Conservation (phyloP, 257 asterid species). For the Forsythia suspensa region DNA sequence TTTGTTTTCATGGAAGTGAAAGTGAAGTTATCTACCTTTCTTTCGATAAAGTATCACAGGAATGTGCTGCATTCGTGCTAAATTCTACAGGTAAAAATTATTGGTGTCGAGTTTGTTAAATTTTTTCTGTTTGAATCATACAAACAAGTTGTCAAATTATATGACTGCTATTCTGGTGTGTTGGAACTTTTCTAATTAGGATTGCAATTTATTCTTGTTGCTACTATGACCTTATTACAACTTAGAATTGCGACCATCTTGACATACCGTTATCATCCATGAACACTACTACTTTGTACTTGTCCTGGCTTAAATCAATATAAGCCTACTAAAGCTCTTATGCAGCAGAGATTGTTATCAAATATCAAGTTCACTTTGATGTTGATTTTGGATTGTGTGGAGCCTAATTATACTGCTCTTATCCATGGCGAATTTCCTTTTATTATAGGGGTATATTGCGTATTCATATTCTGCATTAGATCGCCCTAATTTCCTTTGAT, state of each 20-base stretch:
- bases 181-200: conserved; percentile 10
- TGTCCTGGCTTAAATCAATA: background rate
- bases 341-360: background rate
- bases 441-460: background rate
- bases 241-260: background rate
- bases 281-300: background rate
- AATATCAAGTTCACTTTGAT: background rate
- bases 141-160: background rate
- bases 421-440: background rate
- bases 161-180: background rate
- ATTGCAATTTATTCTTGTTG: background rate
- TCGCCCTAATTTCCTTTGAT: background rate
- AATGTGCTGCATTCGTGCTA: background rate
- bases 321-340: background rate
- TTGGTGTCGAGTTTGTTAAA: background rate
- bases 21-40: background rate
- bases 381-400: background rate
- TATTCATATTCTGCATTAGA: background rate
- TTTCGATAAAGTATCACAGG: background rate
- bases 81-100: background rate
- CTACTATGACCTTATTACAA: background rate
- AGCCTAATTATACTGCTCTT: background rate
- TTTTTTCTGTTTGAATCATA: background rate
- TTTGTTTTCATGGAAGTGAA: background rate
- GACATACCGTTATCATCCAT: background rate